Evolutionary conservation across 179 eudicot species (phyloP).

Genomic region (Silene coronaria): DNA sequence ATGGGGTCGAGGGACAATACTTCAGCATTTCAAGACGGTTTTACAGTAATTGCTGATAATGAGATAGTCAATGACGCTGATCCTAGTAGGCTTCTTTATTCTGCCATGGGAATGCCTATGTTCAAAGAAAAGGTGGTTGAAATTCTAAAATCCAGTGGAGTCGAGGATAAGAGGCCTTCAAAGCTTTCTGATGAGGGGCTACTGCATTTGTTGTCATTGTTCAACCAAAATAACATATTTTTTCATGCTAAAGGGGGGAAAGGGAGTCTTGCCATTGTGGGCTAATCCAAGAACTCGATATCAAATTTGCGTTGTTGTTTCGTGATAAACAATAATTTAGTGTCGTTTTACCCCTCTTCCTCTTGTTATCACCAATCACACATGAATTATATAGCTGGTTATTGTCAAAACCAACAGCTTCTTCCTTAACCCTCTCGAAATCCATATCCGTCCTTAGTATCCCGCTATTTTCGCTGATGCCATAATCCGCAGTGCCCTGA

Average conservation of each 20-base stretch:
- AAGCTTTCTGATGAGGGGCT: conserved; percentile 64
- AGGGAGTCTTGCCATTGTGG: too few relatives aligned
- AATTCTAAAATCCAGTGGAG: conserved; percentile 54
- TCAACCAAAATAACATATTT: conserved; percentile 56
- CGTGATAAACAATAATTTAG: too few relatives aligned
- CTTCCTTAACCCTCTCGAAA: not conserved
- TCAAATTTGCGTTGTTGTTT: too few relatives aligned
- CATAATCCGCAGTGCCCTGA: not conserved
- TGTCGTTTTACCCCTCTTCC: conserved; percentile 24
- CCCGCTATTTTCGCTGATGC: not conserved
- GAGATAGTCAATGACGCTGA: conserved; percentile 4
- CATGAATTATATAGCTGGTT: conserved; percentile 18
- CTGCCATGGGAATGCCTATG: conserved; percentile 23
- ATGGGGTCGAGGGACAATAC: conserved; percentile 20
- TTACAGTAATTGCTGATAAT: conserved; percentile 20
- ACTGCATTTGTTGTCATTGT: conserved; percentile 49
- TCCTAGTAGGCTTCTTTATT: conserved; percentile 7
- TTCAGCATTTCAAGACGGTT: conserved; percentile 5
- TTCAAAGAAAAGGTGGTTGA: conserved; percentile 53
- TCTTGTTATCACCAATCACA: conserved; percentile 20
- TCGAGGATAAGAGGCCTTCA: conserved; percentile 79
- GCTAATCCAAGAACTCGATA: too few relatives aligned
- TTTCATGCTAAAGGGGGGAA: conserved; percentile 45
- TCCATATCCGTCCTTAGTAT: not conserved
- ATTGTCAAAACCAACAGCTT: conserved; percentile 18